Evolutionary conservation across 148 eudicot species (phyloP).

Genomic region (Polygonum aviculare): DNA sequence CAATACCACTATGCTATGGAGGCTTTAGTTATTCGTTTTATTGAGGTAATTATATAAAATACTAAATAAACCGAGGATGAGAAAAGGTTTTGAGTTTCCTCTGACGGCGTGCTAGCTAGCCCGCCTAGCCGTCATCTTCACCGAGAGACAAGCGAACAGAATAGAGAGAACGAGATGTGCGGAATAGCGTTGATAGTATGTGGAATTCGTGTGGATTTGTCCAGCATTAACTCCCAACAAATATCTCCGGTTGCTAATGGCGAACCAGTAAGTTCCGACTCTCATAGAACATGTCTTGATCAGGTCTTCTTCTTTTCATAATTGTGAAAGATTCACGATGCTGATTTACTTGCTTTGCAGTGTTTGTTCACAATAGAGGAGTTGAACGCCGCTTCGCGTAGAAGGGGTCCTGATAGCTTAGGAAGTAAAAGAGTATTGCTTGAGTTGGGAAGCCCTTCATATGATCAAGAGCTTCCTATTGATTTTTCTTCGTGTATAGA

Average conservation of each 20-base stretch:
- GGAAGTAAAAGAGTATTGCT: constrained; percentile 44
- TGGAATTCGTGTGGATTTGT: constrained; percentile 42
- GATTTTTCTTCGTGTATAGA: constrained; percentile 9
- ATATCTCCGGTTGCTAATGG: constrained; percentile 16
- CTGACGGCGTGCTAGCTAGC: background rate
- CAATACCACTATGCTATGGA: constrained; percentile 67
- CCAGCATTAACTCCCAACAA: constrained; percentile 14
- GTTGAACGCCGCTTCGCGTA: constrained; percentile 50
- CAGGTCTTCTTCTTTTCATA: background rate
- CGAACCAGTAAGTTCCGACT: constrained; percentile 32
- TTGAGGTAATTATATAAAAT: too few species aligned
- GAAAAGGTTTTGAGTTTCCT: too few species aligned
- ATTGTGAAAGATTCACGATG: background rate
- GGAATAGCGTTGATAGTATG: constrained; percentile 68
- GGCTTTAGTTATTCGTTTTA: constrained; percentile 5
- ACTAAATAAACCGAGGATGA: too few species aligned
- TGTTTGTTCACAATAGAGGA: constrained; percentile 36
- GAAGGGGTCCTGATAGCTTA: constrained; percentile 91
- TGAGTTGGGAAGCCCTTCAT: constrained; percentile 12
- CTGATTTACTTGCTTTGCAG: constrained; percentile 14
- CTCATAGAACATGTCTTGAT: background rate
- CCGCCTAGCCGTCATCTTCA: background rate
- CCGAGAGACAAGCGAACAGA: background rate
- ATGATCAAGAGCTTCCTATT: constrained; percentile 17
- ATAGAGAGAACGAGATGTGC: constrained; percentile 38